Base-by-base conservation (phyloP, 495 filamentous ascomycete species). In the Xylaria acuta region DNA sequence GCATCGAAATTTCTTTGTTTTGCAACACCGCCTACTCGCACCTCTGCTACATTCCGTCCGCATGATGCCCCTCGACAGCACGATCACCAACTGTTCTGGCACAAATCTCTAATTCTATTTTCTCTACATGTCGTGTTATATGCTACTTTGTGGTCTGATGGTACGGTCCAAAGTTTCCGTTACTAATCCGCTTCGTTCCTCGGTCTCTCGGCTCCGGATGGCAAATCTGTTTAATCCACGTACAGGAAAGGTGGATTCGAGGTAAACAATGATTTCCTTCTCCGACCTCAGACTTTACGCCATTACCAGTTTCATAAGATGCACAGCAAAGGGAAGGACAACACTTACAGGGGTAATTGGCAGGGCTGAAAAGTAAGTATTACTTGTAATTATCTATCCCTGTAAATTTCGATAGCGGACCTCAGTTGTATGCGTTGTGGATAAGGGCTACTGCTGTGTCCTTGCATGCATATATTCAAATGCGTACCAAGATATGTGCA, bases 391-490 rank as follows among this genome's bases (percentile, higher is more conserved):
- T n/a, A 16, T 45, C 16, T 43, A 56, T 11, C 40, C 41, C 68
- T 12, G 30, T 34, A 27, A 47, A 36, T 32, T 12, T 43, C 41
- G 30, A 51, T 43, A 20, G 18, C 8, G 27, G 27, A 38, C 45
- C n/a, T 51, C 34, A 47, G 9, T 18, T 34, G 18, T 32, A 45
- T 18, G 47, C 51, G 58, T 34, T 59, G 22, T 32, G 47, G 34
- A 71, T 43, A 56, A 6, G 20, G 60, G 47, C 45, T 25, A 63
- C 56, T 27, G n/a, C 22, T 27, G 56, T 63, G 16, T 47, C 69
- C 59, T 64, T 53, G 49, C 60, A 71, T 71, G 69, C 69, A 56
- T 63, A 25, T 49, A 47, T 38, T 34, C 34, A 32, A 34, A 45
- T 56, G 56, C 56, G 43, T 38, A 62, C 67, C 62, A 30, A 69